A percentile compares a stretch with the other conserved stretches of the same genome.
phyloP scores from a whole-genome alignment of 345 rosid genomes.

The Lenwebbia sp. region DNA sequence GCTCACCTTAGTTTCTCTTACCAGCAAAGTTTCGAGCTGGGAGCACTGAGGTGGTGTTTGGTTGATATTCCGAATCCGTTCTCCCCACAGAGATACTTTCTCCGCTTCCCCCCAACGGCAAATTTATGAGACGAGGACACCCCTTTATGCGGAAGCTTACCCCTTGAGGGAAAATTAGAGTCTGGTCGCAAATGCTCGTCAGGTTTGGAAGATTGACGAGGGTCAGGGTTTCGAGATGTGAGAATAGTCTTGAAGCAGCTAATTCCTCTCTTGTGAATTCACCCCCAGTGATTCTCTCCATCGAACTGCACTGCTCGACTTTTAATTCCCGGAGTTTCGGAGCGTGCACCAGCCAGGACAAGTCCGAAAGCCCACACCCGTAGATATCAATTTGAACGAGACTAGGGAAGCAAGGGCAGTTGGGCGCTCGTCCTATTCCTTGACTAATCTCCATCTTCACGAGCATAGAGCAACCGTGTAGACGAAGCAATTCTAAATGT shows the following conservation, averaged over 20 bases:
- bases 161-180: neutral
- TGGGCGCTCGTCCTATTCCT: neutral
- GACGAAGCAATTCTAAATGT: neutral
- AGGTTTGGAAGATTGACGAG: rapidly evolving
- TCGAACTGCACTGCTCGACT: rapidly evolving
- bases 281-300: neutral
- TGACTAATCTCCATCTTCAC: neutral
- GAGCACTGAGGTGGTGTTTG: neutral
- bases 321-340: rapidly evolving
- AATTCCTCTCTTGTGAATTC: neutral
- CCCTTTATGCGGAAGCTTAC: rapidly evolving
- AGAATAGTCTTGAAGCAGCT: neutral
- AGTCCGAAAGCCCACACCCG: neutral
- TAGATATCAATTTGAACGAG: neutral
- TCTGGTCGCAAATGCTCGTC: neutral
- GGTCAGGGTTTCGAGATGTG: rapidly evolving
- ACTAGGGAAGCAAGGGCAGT: neutral
- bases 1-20: neutral
- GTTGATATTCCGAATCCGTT: neutral
- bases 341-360: neutral
- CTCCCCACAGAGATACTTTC: neutral
- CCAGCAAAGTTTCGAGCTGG: neutral
- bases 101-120: neutral
- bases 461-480: rapidly evolving
- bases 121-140: neutral